These are phyloP conservation scores for Hypsizygus ulmarius DNA, from an alignment of 1,284 basidiomycete genomes.

Conservation along the genomic window DNA sequence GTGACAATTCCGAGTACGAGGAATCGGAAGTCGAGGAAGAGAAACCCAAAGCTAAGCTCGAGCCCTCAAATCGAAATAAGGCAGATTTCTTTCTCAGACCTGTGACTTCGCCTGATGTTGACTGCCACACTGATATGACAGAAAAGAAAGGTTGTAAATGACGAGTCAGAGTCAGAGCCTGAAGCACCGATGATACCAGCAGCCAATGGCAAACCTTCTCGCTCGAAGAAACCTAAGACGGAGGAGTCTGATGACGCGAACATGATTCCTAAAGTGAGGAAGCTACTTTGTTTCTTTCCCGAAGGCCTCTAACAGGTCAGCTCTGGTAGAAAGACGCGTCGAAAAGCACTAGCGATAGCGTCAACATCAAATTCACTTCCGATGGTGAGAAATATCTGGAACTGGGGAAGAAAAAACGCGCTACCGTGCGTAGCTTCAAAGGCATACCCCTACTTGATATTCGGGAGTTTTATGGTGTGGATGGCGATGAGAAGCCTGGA, in stretches of 20 bases:
- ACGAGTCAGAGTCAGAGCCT: slow-evolving; percentile 12
- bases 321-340: slow-evolving; percentile 8
- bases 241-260: not conserved
- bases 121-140: slow-evolving; percentile 4
- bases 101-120: not conserved
- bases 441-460: slow-evolving; percentile 67
- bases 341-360: not conserved
- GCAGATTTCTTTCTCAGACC: not conserved
- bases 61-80: slow-evolving; percentile 9
- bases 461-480: slow-evolving; percentile 67
- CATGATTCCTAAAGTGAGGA: not conserved
- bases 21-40: not conserved
- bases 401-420: slow-evolving; percentile 69
- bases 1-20: slow-evolving; percentile 4
- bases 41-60: slow-evolving; percentile 1
- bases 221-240: slow-evolving; percentile 18
- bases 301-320: not conserved
- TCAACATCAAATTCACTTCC: slow-evolving; percentile 19
- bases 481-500: slow-evolving; percentile 69
- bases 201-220: slow-evolving; percentile 14
- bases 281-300: not conserved
- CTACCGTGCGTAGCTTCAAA: slow-evolving; percentile 71
- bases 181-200: not conserved
- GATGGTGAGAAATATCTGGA: slow-evolving; percentile 66
- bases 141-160: slow-evolving; percentile 7